Base-by-base conservation (phyloP, 1,139 yeast species). In the Hansenula lynferdii region DNA sequence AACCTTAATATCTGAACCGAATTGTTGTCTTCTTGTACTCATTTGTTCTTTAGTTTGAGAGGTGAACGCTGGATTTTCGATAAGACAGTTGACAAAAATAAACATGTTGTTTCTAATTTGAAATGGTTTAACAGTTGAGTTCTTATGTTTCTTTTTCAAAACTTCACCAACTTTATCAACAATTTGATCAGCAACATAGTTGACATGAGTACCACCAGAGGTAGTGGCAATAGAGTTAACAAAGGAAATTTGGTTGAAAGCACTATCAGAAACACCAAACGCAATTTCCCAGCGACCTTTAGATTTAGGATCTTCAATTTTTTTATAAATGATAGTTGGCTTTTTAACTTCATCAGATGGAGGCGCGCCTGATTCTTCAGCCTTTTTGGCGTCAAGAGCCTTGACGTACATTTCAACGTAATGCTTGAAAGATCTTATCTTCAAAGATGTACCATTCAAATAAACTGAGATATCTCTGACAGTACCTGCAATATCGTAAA, bases 161-260 rank as follows among this genome's bases (percentile, higher is more conserved):
- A 72, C 67, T 18, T 86, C 86, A 23, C 80, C 66, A 28, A 87
- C 83, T 57, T 85, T 87, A 42, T 72, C 75, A 21, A 86, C 83
- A 41, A 94, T 75, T 63, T 90, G 89, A 60, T 92, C 97, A 5
- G 94, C 71, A 32, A 90, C 75, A 57, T 83, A 80, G 51, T 83
- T 87, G 29, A 90, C 95, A 60, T 94, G 99, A 0, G 98, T 85
- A 50, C 99, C 99, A 44, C 98, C 99, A 1, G 90, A 69, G 0
- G 98, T 92, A 0, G 99, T 94, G 0, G 98, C 98, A 57, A 94
- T 94, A 5, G 97, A 89, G 58, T 94, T 94, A 19, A 92, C 98
- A 65, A 94, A 94, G 36, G 97, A 89, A 31, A 94, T 95, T 60
- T 94, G 98, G 50, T 87, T 86, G 62, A 94, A 94, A 4, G 74